Base-by-base conservation (phyloP, 257 asterid genomes). In the Solanum etuberosum region DNA sequence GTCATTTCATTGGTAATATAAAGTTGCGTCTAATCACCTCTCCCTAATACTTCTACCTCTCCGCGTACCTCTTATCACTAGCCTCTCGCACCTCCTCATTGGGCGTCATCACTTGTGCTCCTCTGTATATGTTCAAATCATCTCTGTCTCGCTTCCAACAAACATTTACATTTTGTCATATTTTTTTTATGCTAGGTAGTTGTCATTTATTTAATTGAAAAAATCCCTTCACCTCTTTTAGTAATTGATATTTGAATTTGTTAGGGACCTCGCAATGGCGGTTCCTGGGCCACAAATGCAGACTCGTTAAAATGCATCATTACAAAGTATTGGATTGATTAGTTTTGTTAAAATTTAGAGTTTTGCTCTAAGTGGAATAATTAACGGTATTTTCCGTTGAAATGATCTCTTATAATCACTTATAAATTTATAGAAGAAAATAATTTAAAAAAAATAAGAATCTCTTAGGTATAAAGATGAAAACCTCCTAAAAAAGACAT, bases 101-200 rank as follows among this genome's bases (percentile, higher is more conserved):
- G n/a, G 63, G 5, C 10, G 0, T 18, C 4, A 18, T 2, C n/a
- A 54, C 63, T 54, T 54, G 61, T 54, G 4, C 61, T 54, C n/a
- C n/a, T 54, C 2, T 54, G 9, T 2, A 54, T 0, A 2, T 18
- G 2, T 54, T 0, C n/a, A 3, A 54, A 18, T 0, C 11, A 54
- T 54, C 9, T 54, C 4, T 54, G 2, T 54, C 25, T 6, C 5
- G 0, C 57, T 7, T 54, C 1, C 63, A 20, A 54, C n/a, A 2
- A 54, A 54, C 0, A 18, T 1, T 6, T 18, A 54, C 63, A 54
- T 54, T 54, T 54, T 54, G 25, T 54, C 63, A 18, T 2, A 2
- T 37, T 18, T 2, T 54, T 54, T 51, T 20, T 54, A 54, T 54
- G 63, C n/a, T 54, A 54, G n/a, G 63, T 54, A 54, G 4, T 54